These are phyloP conservation scores for Diaporthe destruens DNA, from an alignment of 2,329 filamentous ascomycete species.

Conservation along the genomic window DNA sequence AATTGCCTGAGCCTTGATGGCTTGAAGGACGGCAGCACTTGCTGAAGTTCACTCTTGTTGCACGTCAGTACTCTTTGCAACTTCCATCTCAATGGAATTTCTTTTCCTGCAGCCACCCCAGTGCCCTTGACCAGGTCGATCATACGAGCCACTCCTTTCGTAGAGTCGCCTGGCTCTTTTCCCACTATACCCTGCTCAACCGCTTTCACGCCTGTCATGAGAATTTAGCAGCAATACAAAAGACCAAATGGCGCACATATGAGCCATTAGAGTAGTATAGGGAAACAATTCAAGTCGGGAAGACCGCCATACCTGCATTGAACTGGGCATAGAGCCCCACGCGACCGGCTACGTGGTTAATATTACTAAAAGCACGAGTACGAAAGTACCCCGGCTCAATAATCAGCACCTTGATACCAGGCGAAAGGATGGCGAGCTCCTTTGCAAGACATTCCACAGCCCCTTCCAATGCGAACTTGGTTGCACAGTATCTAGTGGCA, in stretches of 20 bases:
- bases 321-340: conserved; percentile 49
- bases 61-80: conserved; percentile 62
- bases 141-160: conserved; percentile 63
- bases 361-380: conserved; percentile 55
- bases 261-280: too few relatives aligned
- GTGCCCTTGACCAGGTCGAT: conserved; percentile 67
- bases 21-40: too few relatives aligned
- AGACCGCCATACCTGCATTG: conserved; percentile 46
- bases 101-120: conserved; percentile 48
- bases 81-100: conserved; percentile 59
- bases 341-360: conserved; percentile 47
- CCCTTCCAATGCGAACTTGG: conserved; percentile 52
- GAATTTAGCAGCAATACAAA: too few relatives aligned
- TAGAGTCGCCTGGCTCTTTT: conserved; percentile 63
- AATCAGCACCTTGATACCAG: conserved; percentile 52
- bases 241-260: too few relatives aligned
- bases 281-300: too few relatives aligned
- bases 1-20: too few relatives aligned
- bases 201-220: conserved; percentile 28
- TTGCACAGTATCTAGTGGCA: conserved; percentile 50
- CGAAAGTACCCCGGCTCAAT: conserved; percentile 59
- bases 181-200: conserved; percentile 41
- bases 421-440: conserved; percentile 49
- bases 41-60: neutral
- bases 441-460: conserved; percentile 50